Conservation (phyloP, 2,329 filamentous ascomycete species). For the Pseudocercospora crystallina region DNA sequence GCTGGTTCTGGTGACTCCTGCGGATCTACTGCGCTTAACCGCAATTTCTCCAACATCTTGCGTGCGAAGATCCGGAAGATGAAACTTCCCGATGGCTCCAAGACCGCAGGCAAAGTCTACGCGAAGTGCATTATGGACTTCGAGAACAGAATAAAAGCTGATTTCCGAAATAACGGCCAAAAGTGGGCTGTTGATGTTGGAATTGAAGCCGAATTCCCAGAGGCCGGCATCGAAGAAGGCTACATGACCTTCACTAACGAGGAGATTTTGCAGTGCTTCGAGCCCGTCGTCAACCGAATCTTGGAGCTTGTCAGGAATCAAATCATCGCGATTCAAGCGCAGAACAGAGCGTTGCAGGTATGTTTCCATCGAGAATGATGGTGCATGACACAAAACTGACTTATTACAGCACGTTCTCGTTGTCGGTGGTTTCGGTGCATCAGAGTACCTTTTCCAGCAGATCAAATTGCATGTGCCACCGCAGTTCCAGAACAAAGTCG, state of each 20-base stretch:
- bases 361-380: constrained; percentile 21
- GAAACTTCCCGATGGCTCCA: constrained; percentile 95
- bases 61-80: constrained; percentile 98
- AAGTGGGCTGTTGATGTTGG: constrained; percentile 98
- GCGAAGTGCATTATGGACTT: constrained; percentile 99
- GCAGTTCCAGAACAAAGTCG: constrained; percentile 97
- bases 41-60: constrained; percentile 97
- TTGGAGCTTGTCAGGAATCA: constrained; percentile 95
- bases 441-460: constrained; percentile 98
- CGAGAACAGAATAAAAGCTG: constrained; percentile 98
- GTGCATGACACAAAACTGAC: constrained; percentile 28
- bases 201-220: constrained; percentile 96
- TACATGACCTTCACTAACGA: constrained; percentile 99
- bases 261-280: constrained; percentile 97
- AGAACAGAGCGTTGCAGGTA: constrained; percentile 85
- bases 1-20: constrained; percentile 96
- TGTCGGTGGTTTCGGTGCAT: constrained; percentile 96
- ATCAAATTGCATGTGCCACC: constrained; percentile 98
- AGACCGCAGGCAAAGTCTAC: constrained; percentile 96
- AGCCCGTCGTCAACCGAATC: constrained; percentile 96
- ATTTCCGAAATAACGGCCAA: constrained; percentile 98
- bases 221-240: constrained; percentile 95
- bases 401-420: constrained; percentile 76
- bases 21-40: constrained; percentile 95
- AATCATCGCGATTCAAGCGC: constrained; percentile 97